Evolutionary conservation across 148 eudicot genomes (phyloP).

Genomic region (Rhododendron molle): DNA sequence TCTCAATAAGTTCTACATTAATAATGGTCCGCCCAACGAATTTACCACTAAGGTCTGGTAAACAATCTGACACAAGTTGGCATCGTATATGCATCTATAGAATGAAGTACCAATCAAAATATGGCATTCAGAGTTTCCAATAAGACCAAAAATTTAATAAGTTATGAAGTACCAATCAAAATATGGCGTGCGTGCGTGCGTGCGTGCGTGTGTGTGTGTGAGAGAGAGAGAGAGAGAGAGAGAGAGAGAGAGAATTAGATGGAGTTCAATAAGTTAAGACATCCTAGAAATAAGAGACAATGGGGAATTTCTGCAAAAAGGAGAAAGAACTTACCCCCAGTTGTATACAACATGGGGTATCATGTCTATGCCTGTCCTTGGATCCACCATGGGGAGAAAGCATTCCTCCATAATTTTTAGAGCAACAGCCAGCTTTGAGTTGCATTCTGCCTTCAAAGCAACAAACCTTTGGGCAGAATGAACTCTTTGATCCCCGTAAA

Average conservation of each 20-base stretch:
- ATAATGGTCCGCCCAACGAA: not conserved
- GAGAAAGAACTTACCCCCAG: slow-evolving; percentile 67
- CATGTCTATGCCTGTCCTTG: slow-evolving; percentile 94
- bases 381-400: slow-evolving; percentile 92
- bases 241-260: not conserved
- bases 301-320: not conserved
- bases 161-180: too few relatives aligned
- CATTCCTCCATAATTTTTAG: slow-evolving; percentile 97
- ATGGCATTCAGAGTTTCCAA: not conserved
- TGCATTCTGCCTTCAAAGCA: slow-evolving; percentile 92
- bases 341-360: slow-evolving; percentile 93
- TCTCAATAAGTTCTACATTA: not conserved
- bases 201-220: not conserved
- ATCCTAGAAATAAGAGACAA: not conserved
- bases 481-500: slow-evolving; percentile 78
- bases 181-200: too few relatives aligned
- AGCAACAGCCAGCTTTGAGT: slow-evolving; percentile 90
- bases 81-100: not conserved
- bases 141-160: not conserved
- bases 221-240: not conserved
- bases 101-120: not conserved
- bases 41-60: not conserved
- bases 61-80: not conserved
- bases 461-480: slow-evolving; percentile 52
- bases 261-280: not conserved